Evolutionary conservation across 768 basidiomycete species (phyloP).

Genomic region (Trametes meyenii): DNA sequence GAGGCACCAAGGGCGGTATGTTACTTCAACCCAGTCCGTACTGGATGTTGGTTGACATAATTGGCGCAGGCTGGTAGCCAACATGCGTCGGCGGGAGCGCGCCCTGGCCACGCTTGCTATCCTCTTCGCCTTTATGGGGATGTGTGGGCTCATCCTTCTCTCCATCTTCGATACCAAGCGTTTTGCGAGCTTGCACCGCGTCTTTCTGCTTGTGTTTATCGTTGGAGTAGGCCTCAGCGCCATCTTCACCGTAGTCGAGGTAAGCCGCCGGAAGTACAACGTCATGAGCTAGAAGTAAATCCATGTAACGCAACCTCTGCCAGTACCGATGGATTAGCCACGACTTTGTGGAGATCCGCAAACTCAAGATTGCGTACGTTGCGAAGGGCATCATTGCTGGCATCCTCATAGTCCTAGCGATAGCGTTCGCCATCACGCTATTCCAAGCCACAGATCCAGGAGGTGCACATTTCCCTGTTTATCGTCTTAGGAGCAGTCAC

Average conservation of each 20-base stretch:
- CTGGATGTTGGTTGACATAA: neutral
- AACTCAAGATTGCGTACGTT: conserved; percentile 57
- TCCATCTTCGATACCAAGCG: conserved; percentile 72
- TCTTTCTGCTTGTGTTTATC: conserved; percentile 74
- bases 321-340: conserved; percentile 70
- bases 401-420: conserved; percentile 59
- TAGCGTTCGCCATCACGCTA: conserved; percentile 62
- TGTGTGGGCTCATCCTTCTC: conserved; percentile 64
- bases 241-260: conserved; percentile 72
- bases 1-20: conserved; percentile 63
- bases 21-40: neutral
- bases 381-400: conserved; percentile 63
- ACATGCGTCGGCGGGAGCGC: conserved; percentile 59
- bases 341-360: conserved; percentile 48
- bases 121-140: conserved; percentile 62
- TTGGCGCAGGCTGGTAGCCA: conserved; percentile 53
- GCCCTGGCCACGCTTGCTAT: conserved; percentile 61
- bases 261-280: neutral
- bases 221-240: conserved; percentile 71
- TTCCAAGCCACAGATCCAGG: conserved; percentile 50
- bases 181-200: conserved; percentile 51
- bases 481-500: no score
- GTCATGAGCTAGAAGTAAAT: neutral
- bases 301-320: neutral
- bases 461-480: conserved; percentile 38